These are phyloP conservation scores for Dillenia turbinata DNA, from an alignment of 164 flowering plant species.

Conservation along the genomic window DNA sequence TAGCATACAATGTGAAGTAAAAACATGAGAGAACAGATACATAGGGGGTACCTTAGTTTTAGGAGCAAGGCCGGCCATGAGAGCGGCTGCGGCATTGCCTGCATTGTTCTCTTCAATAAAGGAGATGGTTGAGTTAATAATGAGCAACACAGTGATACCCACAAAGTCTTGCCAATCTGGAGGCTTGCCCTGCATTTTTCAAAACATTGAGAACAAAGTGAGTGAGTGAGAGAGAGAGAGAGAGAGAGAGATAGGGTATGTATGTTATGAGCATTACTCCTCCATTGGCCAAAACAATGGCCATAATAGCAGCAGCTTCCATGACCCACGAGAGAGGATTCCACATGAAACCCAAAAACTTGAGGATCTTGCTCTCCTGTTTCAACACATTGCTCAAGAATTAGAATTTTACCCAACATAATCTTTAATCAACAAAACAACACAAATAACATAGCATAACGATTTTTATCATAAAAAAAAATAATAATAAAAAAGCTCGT, in stretches of 20 bases:
- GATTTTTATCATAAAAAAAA: too few relatives aligned
- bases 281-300: slow-evolving; percentile 24
- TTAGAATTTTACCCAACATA: too few relatives aligned
- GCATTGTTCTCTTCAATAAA: slow-evolving; percentile 31
- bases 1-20: too few relatives aligned
- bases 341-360: slow-evolving; percentile 31
- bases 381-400: too few relatives aligned
- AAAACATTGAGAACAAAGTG: not conserved
- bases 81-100: slow-evolving; percentile 28
- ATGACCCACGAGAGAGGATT: slow-evolving; percentile 31
- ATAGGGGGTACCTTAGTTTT: slow-evolving; percentile 19
- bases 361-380: slow-evolving; percentile 24
- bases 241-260: not conserved
- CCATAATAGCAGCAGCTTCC: slow-evolving; percentile 26
- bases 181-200: slow-evolving; percentile 18
- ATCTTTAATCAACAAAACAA: too few relatives aligned
- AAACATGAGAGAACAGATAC: not conserved
- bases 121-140: slow-evolving; percentile 29
- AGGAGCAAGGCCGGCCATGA: slow-evolving; percentile 31
- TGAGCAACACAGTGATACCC: slow-evolving; percentile 21
- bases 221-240: too few relatives aligned
- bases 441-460: too few relatives aligned
- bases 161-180: slow-evolving; percentile 29
- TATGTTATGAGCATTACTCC: slow-evolving; percentile 12
- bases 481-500: too few relatives aligned